Evolutionary conservation across 257 asterid species (phyloP).

Genomic region (Thymus quinquecostatus): DNA sequence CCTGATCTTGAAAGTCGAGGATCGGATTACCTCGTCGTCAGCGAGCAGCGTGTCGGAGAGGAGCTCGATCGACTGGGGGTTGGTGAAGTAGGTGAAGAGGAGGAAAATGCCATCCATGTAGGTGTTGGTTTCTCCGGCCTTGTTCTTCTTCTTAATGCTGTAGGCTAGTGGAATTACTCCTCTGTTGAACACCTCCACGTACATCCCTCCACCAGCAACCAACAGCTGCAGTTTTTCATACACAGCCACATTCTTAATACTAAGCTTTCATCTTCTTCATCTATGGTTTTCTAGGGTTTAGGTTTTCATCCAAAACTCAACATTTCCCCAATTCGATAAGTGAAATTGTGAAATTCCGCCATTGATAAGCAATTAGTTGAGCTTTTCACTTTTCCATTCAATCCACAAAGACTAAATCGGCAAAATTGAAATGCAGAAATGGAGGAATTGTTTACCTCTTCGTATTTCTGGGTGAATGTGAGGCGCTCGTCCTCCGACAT

Average conservation of each 20-base stretch:
- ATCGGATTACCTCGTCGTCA: constrained; percentile 80
- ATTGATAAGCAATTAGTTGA: background rate
- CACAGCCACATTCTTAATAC: too few species aligned
- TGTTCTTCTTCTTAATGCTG: constrained; percentile 77
- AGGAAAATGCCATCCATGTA: constrained; percentile 95
- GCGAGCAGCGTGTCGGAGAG: constrained; percentile 55
- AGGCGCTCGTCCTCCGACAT: constrained; percentile 98
- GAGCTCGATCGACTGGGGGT: constrained; percentile 65
- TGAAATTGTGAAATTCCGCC: background rate
- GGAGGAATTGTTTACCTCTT: constrained; percentile 56
- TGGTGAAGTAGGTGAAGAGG: constrained; percentile 89
- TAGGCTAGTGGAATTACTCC: constrained; percentile 96
- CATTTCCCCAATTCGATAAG: background rate
- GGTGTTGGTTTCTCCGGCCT: constrained; percentile 88
- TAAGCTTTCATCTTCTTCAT: background rate
- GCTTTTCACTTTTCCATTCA: too few species aligned
- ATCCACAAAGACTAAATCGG: too few species aligned
- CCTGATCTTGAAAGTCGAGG: constrained; percentile 79
- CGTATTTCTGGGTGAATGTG: constrained; percentile 82
- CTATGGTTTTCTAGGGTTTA: background rate
- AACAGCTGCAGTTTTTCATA: constrained; percentile 55
- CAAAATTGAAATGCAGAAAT: too few species aligned
- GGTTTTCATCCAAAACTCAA: background rate
- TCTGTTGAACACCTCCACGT: constrained; percentile 92
- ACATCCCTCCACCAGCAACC: constrained; percentile 96